Evolutionary conservation across 2,329 filamentous ascomycete species (phyloP).

Genomic region (Fusarium beomiforme): DNA sequence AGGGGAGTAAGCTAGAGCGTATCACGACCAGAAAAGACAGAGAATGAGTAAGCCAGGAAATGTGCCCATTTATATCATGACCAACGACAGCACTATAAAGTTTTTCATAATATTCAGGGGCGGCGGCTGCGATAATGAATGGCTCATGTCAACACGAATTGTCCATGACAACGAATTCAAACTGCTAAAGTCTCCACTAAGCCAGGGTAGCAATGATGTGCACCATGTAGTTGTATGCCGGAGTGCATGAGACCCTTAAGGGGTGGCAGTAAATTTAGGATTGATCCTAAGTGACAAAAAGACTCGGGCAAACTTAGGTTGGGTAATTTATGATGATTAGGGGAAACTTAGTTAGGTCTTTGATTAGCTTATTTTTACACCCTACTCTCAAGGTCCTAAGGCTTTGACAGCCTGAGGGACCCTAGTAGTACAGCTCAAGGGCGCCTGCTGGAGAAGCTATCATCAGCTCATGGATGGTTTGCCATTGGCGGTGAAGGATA

Average conservation of each 20-base stretch:
- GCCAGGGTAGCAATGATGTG: slow-evolving; percentile 1
- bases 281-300: too few species aligned
- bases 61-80: not conserved
- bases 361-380: too few species aligned
- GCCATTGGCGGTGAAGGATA: slow-evolving; percentile 35
- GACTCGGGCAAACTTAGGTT: too few species aligned
- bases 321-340: too few species aligned
- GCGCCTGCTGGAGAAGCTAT: slow-evolving; percentile 11
- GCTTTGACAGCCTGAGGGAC: too few species aligned
- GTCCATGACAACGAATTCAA: slow-evolving; percentile 17
- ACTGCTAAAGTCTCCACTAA: not conserved
- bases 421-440: too few species aligned
- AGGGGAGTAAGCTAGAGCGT: slow-evolving; percentile 1
- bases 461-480: slow-evolving; percentile 5
- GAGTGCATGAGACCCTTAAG: slow-evolving; percentile 16
- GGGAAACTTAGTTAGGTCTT: too few species aligned
- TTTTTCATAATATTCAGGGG: not conserved
- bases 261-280: too few species aligned
- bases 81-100: not conserved
- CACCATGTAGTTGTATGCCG: slow-evolving; percentile 6
- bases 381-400: too few species aligned
- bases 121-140: slow-evolving; percentile 13
- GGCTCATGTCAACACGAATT: not conserved
- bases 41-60: not conserved
- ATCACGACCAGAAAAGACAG: not conserved